Evolutionary conservation across 202 grass and related monocot species (phyloP).

Genomic region (Eragrostis tef): DNA sequence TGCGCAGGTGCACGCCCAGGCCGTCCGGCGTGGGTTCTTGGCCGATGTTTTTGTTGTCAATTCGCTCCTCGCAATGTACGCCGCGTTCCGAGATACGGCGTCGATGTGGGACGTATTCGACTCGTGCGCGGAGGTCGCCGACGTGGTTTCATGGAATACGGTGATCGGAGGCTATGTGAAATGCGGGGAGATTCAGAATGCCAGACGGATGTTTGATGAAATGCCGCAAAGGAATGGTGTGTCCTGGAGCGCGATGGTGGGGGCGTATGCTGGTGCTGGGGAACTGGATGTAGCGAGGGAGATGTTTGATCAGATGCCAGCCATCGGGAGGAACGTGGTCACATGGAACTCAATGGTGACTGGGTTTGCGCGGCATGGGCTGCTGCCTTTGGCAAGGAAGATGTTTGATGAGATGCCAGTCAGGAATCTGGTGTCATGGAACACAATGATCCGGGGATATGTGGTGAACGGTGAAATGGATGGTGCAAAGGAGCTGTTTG

Average conservation of each 20-base stretch:
- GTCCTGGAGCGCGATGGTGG: constrained; percentile 74
- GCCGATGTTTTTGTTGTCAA: constrained; percentile 65
- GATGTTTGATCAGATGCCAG: constrained; percentile 67
- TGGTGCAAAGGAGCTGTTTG: constrained; percentile 54
- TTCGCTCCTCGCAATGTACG: constrained; percentile 62
- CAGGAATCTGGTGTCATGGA: constrained; percentile 76
- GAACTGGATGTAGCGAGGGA: constrained; percentile 59
- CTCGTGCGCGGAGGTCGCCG: constrained; percentile 43
- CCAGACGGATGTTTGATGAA: constrained; percentile 56
- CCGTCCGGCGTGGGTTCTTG: constrained; percentile 54
- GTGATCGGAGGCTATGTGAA: constrained; percentile 56
- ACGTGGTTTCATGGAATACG: constrained; percentile 78
- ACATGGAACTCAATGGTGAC: constrained; percentile 75
- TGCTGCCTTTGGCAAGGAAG: constrained; percentile 58
- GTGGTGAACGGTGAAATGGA: constrained; percentile 51
- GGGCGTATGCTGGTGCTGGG: constrained; percentile 57
- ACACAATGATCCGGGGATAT: constrained; percentile 62
- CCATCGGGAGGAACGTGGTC: constrained; percentile 54
- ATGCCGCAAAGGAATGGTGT: constrained; percentile 64
- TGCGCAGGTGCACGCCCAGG: constrained; percentile 60
- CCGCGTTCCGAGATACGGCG: constrained; percentile 41
- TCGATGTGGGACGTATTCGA: constrained; percentile 60
- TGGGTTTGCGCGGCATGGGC: constrained; percentile 54
- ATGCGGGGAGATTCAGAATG: constrained; percentile 49
- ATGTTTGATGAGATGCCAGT: constrained; percentile 72